Evolutionary conservation across 192 early-diverging fungal species (phyloP), one percentile per base, ranked within the genome.

Genomic region (Chytriomyces sp.): DNA sequence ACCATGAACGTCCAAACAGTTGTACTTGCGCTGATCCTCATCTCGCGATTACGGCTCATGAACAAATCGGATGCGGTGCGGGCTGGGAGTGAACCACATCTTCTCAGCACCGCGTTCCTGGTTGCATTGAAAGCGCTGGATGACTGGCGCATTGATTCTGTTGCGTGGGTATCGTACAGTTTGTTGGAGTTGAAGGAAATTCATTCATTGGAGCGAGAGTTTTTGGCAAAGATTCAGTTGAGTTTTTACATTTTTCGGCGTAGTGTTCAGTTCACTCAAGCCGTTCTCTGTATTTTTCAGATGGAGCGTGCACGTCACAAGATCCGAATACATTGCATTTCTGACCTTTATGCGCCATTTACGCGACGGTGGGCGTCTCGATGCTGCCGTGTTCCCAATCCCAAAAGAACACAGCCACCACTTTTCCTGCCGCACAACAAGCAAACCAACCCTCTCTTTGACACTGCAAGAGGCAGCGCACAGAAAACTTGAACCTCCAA

Each of bases 131-230:
- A 78, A 61, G 60, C 61, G 7, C 48, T 78, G 45, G 77, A 78
- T 46, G 77, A 78, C 57, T 69, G 69, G 60, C 68, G 77, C 23
- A 70, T 78, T 47, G 77, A 78, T 61, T 28, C 23, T 10, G 57
- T 53, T 45, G 77, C 69, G 18, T 78, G 77, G 77, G 77, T 72
- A 3, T n/a, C 64, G 8, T 78, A 72, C 59, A 35, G 28, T 59
- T 49, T 49, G 24, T 7, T 78, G 9, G 35, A 23, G 20, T 48
- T 78, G 23, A 23, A 63, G n/a, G 28, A 24, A 18, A 50, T 78
- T 7, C 71, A 72, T 62, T 62, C 68, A 16, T 72, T 78, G 77
- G 77, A 78, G 62, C 35, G 61, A 23, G 77, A 78, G 48, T 78
- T 78, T 64, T 43, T 78, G 23, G 69, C 45, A 16, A 78, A 78